These are phyloP conservation scores for Haberlea rhodopensis DNA, from an alignment of 257 asterid species.

Conservation along the genomic window DNA sequence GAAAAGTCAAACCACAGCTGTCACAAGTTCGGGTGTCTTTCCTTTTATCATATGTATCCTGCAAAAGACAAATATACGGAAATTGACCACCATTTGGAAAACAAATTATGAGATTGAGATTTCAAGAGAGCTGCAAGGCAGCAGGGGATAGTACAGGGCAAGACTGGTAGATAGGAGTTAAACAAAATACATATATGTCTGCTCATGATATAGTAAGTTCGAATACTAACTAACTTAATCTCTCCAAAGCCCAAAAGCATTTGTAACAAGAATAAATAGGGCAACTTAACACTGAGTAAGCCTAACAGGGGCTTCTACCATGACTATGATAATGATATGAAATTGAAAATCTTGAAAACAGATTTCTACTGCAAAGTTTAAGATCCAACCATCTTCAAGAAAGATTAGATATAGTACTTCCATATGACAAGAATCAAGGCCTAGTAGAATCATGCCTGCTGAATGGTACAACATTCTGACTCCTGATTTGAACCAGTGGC, in stretches of 20 bases:
- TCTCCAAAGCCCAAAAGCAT: constrained; percentile 11
- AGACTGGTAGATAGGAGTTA: constrained; percentile 11
- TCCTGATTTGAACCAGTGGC: constrained; percentile 78
- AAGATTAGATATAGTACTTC: constrained; percentile 12
- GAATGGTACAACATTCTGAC: constrained; percentile 42
- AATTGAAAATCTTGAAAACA: background rate
- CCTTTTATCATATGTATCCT: constrained; percentile 46
- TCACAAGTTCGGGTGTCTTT: constrained; percentile 60
- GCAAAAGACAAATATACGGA: constrained; percentile 31
- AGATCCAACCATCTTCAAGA: constrained; percentile 23
- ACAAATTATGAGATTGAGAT: constrained; percentile 9
- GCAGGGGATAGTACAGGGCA: constrained; percentile 7
- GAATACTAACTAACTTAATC: background rate
- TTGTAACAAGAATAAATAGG: constrained; percentile 8
- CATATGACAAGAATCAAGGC: constrained; percentile 4
- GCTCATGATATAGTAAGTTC: constrained; percentile 3
- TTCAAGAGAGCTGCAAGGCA: constrained; percentile 15
- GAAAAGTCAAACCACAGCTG: constrained; percentile 69
- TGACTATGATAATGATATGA: constrained; percentile 1
- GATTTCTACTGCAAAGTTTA: background rate
- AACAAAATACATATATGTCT: constrained; percentile 4
- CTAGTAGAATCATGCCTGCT: constrained; percentile 56
- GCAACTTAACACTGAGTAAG: constrained; percentile 7
- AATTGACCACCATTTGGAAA: constrained; percentile 24
- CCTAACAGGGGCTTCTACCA: background rate